phyloP scores from a whole-genome alignment of 139 green algal genomes.

The Chlamydomonas eustigma region DNA sequence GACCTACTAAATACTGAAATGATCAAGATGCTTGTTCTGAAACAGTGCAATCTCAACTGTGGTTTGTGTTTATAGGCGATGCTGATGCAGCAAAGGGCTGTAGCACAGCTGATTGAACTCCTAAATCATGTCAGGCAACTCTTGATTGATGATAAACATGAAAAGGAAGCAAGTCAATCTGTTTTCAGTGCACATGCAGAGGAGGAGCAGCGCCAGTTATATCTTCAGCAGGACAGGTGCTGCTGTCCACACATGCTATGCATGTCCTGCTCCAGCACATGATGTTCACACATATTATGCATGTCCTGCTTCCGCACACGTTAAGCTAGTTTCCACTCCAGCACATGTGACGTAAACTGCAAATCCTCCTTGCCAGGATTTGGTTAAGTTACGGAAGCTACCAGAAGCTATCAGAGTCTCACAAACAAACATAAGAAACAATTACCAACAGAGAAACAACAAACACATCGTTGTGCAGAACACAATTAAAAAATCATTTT shows the following conservation, averaged over 20 bases:
- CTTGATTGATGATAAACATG: neutral
- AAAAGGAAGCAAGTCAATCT: neutral
- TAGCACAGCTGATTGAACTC: constrained; percentile 46
- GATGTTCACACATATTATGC: too few relatives aligned
- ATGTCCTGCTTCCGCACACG: too few relatives aligned
- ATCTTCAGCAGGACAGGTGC: neutral
- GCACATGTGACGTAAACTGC: neutral
- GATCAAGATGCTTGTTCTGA: neutral
- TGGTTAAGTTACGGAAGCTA: neutral
- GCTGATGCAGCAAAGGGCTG: constrained; percentile 60
- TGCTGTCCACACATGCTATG: too few relatives aligned
- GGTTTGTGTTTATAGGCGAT: constrained; percentile 42
- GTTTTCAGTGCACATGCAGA: neutral
- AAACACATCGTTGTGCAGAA: neutral
- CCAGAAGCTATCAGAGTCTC: neutral
- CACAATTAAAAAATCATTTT: neutral
- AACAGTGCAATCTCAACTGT: neutral
- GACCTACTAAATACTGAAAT: too few relatives aligned
- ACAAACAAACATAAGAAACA: neutral
- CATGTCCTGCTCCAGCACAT: too few relatives aligned
- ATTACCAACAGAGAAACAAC: neutral
- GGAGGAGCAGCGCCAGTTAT: too few relatives aligned
- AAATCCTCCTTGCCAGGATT: neutral
- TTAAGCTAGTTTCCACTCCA: neutral
- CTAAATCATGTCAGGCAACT: neutral